Base-by-base conservation (phyloP, 2,329 filamentous ascomycete species). In the Lizonia empirigonia region DNA sequence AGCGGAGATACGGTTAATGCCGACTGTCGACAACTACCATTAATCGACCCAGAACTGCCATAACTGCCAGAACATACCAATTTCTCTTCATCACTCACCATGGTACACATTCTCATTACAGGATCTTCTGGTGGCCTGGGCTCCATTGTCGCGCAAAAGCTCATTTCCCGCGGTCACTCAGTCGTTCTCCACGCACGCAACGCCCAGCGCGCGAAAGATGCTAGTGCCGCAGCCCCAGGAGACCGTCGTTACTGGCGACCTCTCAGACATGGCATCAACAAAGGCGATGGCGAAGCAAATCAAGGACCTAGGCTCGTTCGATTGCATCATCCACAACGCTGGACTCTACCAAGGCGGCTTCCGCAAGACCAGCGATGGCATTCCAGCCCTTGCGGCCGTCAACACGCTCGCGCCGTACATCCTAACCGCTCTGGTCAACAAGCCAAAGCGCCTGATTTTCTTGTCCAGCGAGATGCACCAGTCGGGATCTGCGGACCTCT, bases 341-440 rank as follows among this genome's bases (percentile, higher is more conserved):
- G 82, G 81, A 2, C 57, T 82, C 19, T 79, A 77, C 47, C 68
- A 67, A 23, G 77, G 77, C 13, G 73, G 65, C 33, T 75, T 68
- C 53, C 69, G 62, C 44, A 77, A 77, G 49, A 81, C 77, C 0
- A 64, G 60, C 4, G 78, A 82, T 32, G 76, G 75, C 8, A 72
- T 82, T 18, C 77, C 80, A 0, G 72, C 74, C 1, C 72, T 83
- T 1, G 80, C 83, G 38, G 76, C 80, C 0, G 80, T 84, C 36
- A 85, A 85, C 58, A 81, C 77, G 0, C 59, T 85, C 0, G 82
- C 83, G 13, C 82, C 83, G 0, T 85, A 84, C 56, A 73, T 85
- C 5, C 70, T 85, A 2, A 80, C 81, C 0, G 77, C 74, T 20
- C 63, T 82, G 8, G 77, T 85, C 66, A 63, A 74, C 2, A 74